A percentile compares a stretch with the other conserved stretches of the same genome.
These are phyloP conservation scores for Clarkia xantiana DNA, from an alignment of 345 rosid species.

Conservation along the genomic window DNA sequence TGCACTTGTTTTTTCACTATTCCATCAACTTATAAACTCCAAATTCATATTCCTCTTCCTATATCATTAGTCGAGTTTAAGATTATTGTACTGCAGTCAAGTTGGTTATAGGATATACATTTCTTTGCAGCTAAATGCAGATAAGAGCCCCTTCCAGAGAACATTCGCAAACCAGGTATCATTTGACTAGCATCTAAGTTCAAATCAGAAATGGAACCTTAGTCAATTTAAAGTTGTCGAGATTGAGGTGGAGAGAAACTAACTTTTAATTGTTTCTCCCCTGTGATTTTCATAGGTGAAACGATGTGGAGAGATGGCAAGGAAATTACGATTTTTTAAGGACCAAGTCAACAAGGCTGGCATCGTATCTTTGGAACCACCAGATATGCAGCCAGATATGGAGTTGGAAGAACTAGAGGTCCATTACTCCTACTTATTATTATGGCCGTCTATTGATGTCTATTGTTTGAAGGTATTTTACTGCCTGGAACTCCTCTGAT, in stretches of 20 bases:
- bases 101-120: background rate
- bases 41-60: too few species aligned
- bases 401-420: slow-evolving; percentile 93
- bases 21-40: too few species aligned
- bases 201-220: too few species aligned
- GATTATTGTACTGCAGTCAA: too few species aligned
- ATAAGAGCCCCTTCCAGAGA: slow-evolving; percentile 89
- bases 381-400: slow-evolving; percentile 54
- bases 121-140: slow-evolving; percentile 57
- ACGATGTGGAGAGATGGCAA: slow-evolving; percentile 92
- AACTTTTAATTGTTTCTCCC: background rate
- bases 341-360: slow-evolving; percentile 91
- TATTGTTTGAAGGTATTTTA: slow-evolving; percentile 1
- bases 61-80: too few species aligned
- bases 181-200: background rate
- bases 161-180: slow-evolving; percentile 91
- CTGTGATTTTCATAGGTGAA: slow-evolving; percentile 41
- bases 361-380: slow-evolving; percentile 44
- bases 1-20: too few species aligned
- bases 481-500: background rate
- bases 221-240: background rate
- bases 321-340: slow-evolving; percentile 74
- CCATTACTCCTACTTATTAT: slow-evolving; percentile 3
- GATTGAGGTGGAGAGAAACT: background rate
- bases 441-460: slow-evolving; percentile 1